These are phyloP conservation scores for Botrytis aclada DNA, from an alignment of 2,329 filamentous ascomycete species.

Conservation along the genomic window DNA sequence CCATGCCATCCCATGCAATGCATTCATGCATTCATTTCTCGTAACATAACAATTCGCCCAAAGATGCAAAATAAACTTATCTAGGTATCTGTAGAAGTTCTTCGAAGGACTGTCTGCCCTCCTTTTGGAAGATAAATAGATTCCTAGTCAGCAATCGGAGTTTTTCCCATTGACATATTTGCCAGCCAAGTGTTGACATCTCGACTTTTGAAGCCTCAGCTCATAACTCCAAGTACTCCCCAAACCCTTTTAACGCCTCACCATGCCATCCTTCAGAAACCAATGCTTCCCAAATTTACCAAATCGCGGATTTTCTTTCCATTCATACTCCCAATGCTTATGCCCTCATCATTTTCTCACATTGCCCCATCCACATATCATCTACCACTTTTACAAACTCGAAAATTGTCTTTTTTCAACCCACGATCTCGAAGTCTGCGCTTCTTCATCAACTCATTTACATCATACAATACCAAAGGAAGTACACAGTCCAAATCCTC, in stretches of 20 bases:
- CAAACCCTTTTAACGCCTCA: background rate
- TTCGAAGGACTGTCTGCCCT: too few relatives aligned
- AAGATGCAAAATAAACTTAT: background rate
- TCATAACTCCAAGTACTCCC: background rate
- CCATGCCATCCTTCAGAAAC: background rate
- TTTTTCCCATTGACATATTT: background rate
- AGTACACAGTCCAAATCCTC: conserved; percentile 10
- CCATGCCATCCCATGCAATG: background rate
- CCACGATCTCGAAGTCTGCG: background rate
- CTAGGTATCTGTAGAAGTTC: background rate
- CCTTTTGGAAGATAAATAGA: too few relatives aligned
- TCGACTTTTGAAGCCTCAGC: background rate
- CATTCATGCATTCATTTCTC: background rate
- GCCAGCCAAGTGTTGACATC: background rate
- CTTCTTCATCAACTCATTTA: conserved; percentile 12
- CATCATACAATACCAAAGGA: conserved; percentile 2
- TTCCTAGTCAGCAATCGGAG: too few relatives aligned
- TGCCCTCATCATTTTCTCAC: background rate
- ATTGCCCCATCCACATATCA: background rate
- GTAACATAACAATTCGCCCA: background rate
- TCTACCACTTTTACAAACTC: background rate
- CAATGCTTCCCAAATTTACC: background rate
- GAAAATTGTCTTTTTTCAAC: background rate
- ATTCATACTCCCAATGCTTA: background rate
- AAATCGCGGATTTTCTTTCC: background rate